These are phyloP conservation scores for Cyberlindnera saturnus DNA, from an alignment of 805 yeast genomes.

Conservation along the genomic window DNA sequence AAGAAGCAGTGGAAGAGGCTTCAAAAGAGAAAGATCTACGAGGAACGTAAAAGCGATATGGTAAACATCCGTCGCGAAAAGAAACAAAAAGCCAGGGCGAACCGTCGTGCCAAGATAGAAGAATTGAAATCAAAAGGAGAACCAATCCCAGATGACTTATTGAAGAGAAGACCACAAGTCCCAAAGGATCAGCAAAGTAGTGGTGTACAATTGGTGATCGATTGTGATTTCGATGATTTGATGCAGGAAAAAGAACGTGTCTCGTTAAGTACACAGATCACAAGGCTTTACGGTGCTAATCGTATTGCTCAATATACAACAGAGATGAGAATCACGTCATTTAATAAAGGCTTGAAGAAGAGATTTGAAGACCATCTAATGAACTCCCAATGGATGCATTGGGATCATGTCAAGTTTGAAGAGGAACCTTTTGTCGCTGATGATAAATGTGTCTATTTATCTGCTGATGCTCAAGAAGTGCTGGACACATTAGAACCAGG, in stretches of 20 bases:
- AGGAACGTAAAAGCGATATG: slow-evolving; percentile 57
- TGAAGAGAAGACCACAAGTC: slow-evolving; percentile 29
- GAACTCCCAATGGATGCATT: slow-evolving; percentile 48
- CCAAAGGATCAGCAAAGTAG: slow-evolving; percentile 40
- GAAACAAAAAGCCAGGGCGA: slow-evolving; percentile 39
- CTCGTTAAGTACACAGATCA: slow-evolving; percentile 73
- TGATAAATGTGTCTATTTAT: slow-evolving; percentile 54
- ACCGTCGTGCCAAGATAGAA: slow-evolving; percentile 33
- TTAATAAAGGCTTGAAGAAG: slow-evolving; percentile 56
- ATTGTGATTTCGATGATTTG: slow-evolving; percentile 85
- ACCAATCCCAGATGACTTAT: slow-evolving; percentile 32
- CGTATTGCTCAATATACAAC: slow-evolving; percentile 53
- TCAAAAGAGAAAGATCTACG: slow-evolving; percentile 53
- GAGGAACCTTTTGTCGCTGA: slow-evolving; percentile 24
- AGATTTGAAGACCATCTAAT: slow-evolving; percentile 62
- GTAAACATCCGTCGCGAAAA: slow-evolving; percentile 47
- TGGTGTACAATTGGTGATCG: slow-evolving; percentile 59
- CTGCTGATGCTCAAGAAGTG: slow-evolving; percentile 80
- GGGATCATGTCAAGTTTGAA: slow-evolving; percentile 60
- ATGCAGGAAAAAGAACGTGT: slow-evolving; percentile 71
- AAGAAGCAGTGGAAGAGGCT: slow-evolving; percentile 78
- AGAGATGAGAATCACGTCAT: slow-evolving; percentile 54
- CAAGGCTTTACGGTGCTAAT: slow-evolving; percentile 77
- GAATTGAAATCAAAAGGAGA: slow-evolving; percentile 33
- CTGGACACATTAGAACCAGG: slow-evolving; percentile 60